Percentiles rank a stretch among this genome's conserved stretches.
These are phyloP conservation scores for Arctostaphylos glauca DNA, from an alignment of 148 eudicot species.

Conservation along the genomic window DNA sequence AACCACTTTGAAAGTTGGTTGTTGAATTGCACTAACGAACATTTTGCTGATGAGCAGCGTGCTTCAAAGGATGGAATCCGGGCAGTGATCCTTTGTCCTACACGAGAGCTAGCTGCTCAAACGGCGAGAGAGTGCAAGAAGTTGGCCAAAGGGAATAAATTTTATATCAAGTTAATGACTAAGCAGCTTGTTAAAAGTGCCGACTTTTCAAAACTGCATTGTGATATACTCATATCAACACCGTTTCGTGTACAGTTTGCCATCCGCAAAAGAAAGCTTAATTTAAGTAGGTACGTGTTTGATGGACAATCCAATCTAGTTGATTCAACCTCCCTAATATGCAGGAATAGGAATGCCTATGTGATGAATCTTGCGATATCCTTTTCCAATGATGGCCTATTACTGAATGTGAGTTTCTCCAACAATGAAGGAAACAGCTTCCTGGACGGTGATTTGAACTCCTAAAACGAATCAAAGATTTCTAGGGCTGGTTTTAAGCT, in stretches of 20 bases:
- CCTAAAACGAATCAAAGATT: not conserved
- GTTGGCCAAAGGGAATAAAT: constrained; percentile 75
- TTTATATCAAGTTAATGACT: constrained; percentile 75
- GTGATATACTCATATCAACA: constrained; percentile 87
- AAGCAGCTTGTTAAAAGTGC: constrained; percentile 71
- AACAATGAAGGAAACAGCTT: not conserved
- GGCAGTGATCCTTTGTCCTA: constrained; percentile 84
- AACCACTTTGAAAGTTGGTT: constrained; percentile 2
- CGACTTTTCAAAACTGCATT: constrained; percentile 73
- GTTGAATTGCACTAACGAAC: constrained; percentile 17
- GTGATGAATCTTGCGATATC: not conserved
- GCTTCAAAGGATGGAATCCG: constrained; percentile 70
- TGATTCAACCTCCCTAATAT: not conserved
- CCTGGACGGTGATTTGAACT: not conserved
- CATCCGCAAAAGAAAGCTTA: constrained; percentile 72
- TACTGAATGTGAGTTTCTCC: not conserved
- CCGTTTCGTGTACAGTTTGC: constrained; percentile 76
- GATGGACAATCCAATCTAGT: constrained; percentile 3
- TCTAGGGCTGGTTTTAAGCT: not conserved
- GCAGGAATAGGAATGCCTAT: not conserved
- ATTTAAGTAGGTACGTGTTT: constrained; percentile 65
- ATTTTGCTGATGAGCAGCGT: constrained; percentile 37
- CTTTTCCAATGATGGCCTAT: not conserved
- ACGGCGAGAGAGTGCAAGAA: constrained; percentile 90
- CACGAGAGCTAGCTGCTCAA: constrained; percentile 94